Conservation (phyloP, 257 asterid genomes). For the Handroanthus guayacan region DNA sequence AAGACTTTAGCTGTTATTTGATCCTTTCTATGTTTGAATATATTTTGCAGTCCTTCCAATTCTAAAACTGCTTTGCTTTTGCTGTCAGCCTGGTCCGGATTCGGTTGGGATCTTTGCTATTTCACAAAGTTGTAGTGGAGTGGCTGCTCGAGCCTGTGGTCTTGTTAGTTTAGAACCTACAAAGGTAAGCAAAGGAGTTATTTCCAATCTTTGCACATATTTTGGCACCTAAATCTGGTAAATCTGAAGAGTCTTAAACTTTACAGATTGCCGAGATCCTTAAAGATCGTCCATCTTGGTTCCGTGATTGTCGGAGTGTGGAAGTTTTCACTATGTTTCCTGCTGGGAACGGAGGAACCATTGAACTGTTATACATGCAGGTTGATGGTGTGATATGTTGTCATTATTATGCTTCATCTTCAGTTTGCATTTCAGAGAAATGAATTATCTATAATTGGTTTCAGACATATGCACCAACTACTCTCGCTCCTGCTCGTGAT, state of each 20-base stretch:
- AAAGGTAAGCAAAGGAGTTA: conserved; percentile 54
- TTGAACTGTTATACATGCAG: conserved; percentile 84
- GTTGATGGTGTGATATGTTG: conserved; percentile 38
- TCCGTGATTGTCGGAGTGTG: conserved; percentile 84
- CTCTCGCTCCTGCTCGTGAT: conserved; percentile 90
- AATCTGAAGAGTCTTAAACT: conserved; percentile 3
- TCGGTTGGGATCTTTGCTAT: conserved; percentile 96
- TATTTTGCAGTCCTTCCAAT: background rate
- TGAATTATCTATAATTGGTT: conserved; percentile 32
- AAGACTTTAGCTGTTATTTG: background rate
- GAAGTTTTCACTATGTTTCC: conserved; percentile 83
- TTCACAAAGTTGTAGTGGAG: conserved; percentile 89
- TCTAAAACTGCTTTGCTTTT: conserved; percentile 15
- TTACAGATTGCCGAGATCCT: conserved; percentile 87
- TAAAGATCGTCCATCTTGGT: conserved; percentile 90
- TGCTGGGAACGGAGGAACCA: conserved; percentile 86
- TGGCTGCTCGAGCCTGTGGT: conserved; percentile 98
- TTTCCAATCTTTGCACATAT: background rate
- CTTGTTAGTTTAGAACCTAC: conserved; percentile 91
- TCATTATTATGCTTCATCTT: background rate
- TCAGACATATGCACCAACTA: conserved; percentile 88
- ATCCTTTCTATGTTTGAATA: background rate
- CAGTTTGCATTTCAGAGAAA: background rate
- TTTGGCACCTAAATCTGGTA: background rate
- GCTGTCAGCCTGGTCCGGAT: conserved; percentile 98